Evolutionary conservation across 2,329 filamentous ascomycete genomes (phyloP), one percentile per base, ranked within the genome.

Genomic region (Coniochaeta sp.): DNA sequence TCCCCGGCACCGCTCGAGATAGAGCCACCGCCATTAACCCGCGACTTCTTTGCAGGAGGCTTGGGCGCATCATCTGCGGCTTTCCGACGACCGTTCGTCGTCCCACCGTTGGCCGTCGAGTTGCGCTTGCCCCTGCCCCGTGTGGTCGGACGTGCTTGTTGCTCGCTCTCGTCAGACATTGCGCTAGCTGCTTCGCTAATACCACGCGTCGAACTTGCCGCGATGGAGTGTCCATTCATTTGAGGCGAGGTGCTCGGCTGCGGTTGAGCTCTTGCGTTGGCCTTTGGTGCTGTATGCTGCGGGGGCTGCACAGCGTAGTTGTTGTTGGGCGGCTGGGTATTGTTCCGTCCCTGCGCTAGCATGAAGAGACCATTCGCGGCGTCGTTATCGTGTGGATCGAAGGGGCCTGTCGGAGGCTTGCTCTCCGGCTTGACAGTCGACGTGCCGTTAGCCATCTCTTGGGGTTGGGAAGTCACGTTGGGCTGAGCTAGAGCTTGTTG

Each of bases 361-460:
- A 96, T 86, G 61, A 90, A 95, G 1, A 99, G 77, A 27, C 94
- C 91, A 65, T 96, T 97, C 49, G 92, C 94, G 40, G 92, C 94
- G 71, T 96, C 92, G 61, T 92, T 95, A 50, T 96, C 92, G 69
- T 95, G 90, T 38, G 91, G 88, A 53, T 91, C 87, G 63, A 91
- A 95, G 4, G 85, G 81, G 51, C 89, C 86, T 0, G 78, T 69
- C 1, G 74, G 65, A 10, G 77, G 70, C 60, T 77, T 82, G 13
- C 69, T 53, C 58, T 81, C 75, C 6, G 71, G 48, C 67, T 83
- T 80, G 14, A 70, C 61, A 6, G 61, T 45, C 5, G 64, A 55
- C 6, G 63, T 59, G 38, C 66, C 71, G 66, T 75, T 75, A 45
- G 71, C 56, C 57, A 64, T 58, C 6, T 80, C 79, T 62, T 81